Base-by-base conservation (phyloP, 78 protist genomes). In the Dictyostelium capitatum region DNA sequence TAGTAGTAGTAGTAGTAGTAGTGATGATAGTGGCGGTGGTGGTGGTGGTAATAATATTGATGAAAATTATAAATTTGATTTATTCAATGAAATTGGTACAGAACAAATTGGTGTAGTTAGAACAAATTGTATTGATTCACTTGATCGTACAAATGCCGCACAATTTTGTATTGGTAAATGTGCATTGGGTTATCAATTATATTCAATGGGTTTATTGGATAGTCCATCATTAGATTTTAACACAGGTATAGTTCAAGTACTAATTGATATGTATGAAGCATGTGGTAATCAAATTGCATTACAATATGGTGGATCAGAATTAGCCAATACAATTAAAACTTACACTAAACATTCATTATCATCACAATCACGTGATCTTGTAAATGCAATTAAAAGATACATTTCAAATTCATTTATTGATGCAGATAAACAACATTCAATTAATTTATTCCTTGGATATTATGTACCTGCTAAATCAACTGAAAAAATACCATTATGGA, bases 101-200 rank as follows among this genome's bases (percentile, higher is more conserved):
- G 84, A 82, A 56, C 97, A 96, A 59, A 15, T 65, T 32, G 99
- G 99, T 15, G 97, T 98, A 3, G 92, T 96, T 19, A 96, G 99
- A 14, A 95, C 97, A 62, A 99, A 99, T 82, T 99, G 99, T 89
- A 92, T 99, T 30, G 99, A 99, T 82, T 98, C 99, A n/a, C 93
- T 99, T 5, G 99, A 99, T 82, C 95, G 99, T 12, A 99, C 99
- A 30, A 98, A 98, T 89, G 81, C 98, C 0, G 99, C 98, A 8
- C 98, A 98, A 89, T 95, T 98, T 56, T 96, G 95, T 80, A 69
- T 98, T 23, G 99, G 99, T 17, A 82, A 92, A 43, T 6, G 64
- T 41, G 98, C 97, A 25, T 94, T 99, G 8, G 93, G 82, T 3
- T 84, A 94, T 9, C 99, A 98, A 62, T 69, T 96, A n/a, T 83